Evolutionary conservation across 257 asterid species (phyloP).

Genomic region (Hygrophila difformis): DNA sequence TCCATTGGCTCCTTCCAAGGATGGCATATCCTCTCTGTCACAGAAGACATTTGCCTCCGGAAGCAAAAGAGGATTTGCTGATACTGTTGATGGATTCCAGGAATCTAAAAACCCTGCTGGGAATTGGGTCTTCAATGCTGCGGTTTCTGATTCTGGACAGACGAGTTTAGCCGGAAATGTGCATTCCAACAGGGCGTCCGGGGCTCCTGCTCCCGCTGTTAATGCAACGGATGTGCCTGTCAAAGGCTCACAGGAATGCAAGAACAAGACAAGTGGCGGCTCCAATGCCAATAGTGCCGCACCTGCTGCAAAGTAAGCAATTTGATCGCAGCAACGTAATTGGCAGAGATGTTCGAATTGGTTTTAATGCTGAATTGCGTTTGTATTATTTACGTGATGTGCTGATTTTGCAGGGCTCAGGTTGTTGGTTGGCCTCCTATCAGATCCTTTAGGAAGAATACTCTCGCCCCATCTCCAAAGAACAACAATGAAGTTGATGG

Average conservation of each 20-base stretch:
- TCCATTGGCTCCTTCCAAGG: conserved; percentile 60
- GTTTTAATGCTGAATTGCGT: too few relatives aligned
- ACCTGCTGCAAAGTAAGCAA: conserved; percentile 79
- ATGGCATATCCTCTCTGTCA: conserved; percentile 38
- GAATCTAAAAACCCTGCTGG: conserved; percentile 43
- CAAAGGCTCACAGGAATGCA: conserved; percentile 32
- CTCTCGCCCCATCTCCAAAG: conserved; percentile 57
- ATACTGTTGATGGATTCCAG: conserved; percentile 48
- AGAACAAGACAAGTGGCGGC: conserved; percentile 29
- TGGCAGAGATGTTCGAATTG: background rate
- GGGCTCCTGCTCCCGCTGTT: conserved; percentile 1
- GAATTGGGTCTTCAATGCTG: conserved; percentile 53
- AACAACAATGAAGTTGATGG: conserved; percentile 66
- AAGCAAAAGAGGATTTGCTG: conserved; percentile 68
- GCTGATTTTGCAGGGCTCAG: conserved; percentile 45
- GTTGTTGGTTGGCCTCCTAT: conserved; percentile 97
- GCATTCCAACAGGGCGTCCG: conserved; percentile 27
- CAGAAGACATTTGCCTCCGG: conserved; percentile 54
- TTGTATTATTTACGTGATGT: background rate
- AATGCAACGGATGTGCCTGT: conserved; percentile 28
- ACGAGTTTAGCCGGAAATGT: conserved; percentile 31
- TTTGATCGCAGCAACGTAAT: background rate
- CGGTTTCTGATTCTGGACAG: conserved; percentile 38
- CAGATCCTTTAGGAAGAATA: conserved; percentile 70
- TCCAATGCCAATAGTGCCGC: conserved; percentile 35